Evolutionary conservation across 2,329 filamentous ascomycete species (phyloP), one percentile per base, ranked within the genome.

Genomic region (Metarhizium humberi): DNA sequence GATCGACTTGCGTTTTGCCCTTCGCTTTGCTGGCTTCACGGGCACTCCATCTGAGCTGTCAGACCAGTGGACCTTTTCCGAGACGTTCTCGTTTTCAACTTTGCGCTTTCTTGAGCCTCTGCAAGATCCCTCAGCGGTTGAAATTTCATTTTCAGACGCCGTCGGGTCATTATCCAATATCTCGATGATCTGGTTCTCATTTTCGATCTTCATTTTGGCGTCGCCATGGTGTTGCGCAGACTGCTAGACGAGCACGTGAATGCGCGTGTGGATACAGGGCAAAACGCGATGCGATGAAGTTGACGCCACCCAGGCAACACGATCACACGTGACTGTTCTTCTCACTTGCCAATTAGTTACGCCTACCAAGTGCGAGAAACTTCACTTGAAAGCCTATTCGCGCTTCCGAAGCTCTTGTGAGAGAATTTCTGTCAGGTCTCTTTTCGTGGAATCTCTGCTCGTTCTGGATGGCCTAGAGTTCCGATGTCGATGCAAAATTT

Each of bases 41-140:
- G 89, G 89, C 7, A 78, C 76, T 25, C 77, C 75, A 30, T 81
- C 78, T 1, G 82, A 82, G 40, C 86, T 81, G 55, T 84, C 82
- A 3, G 78, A 79, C 77, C 76, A 81, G n/a, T 71, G 64, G 1
- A 78, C 71, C 60, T 76, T 78, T 55, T 76, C 74, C 16, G 69
- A 68, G 34, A 72, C 62, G 6, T 70, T 65, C 10, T 62, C 48
- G 3, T 69, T 64, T 18, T 45, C 43, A 3, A 65, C 60, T 59
- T 76, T 78, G 25, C 73, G 67, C 60, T 76, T 76, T 13, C 53
- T 61, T 1, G 55, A 53, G 16, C 45, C 58, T n/a, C 56, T 59
- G 3, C 36, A 48, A 16, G 56, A 55, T 13, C 38, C 18, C 20
- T 51, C 50, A 16, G 52, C 43, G 20, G 46, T 34, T 4, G 56